Evolutionary conservation across 805 yeast species (phyloP), one percentile per base, ranked within the genome.

Genomic region (Hanseniaspora vineae): DNA sequence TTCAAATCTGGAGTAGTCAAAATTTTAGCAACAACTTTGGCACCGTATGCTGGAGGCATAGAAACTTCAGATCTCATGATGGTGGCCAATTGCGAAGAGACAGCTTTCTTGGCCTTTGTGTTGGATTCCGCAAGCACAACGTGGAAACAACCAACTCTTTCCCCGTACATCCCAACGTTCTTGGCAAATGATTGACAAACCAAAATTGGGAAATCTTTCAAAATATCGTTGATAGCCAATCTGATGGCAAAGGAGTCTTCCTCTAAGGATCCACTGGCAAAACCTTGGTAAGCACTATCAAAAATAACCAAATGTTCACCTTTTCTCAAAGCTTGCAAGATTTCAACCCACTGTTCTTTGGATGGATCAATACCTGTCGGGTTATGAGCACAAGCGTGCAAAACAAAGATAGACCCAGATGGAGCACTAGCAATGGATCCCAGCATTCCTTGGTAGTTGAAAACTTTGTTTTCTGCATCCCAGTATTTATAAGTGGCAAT

Each of bases 351-450:
- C 68, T 90, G 84, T 46, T 75, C 83, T 50, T 71, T 69, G 2
- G 84, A 78, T 49, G 97, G 97, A 65, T 90, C 98, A 56, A 90
- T 78, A 40, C 97, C 98, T 19, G 97, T 90, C 50, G 98, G 97
- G 66, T 90, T 90, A 68, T 90, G 98, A 33, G 97, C 97, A 66
- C 97, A 89, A 3, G 97, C 88, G 62, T 90, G 98, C 51, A 90
- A 72, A 49, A 90, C 66, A 56, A 90, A 80, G 42, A 87, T 70
- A 9, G 95, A 86, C 44, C 95, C 95, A 8, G 64, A 62, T 47
- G 82, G 81, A 12, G 96, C 94, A 18, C 62, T 49, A 44, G 75
- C 69, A 53, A 90, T 80, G 42, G 86, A 68, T 12, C 57, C 54
- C 35, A 89, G 55, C 59, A 81, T 78, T 1, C 88, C 95, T 8